phyloP scores from a whole-genome alignment of 2,329 filamentous ascomycete genomes.

The Lachnellula cervina region DNA sequence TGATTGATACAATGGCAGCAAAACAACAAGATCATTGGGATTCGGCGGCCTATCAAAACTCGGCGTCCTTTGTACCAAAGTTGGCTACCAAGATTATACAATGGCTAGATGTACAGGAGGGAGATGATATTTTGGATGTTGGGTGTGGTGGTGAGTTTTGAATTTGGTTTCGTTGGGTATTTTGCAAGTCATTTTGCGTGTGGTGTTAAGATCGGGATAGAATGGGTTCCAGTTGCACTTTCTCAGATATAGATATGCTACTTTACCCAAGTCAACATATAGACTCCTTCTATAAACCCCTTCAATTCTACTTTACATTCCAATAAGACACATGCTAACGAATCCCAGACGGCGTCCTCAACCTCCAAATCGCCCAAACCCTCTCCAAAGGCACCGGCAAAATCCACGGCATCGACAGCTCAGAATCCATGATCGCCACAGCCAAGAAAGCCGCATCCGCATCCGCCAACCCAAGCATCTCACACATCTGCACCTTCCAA shows the following conservation, averaged over 20 bases:
- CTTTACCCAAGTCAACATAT: not conserved
- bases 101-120: conserved; percentile 54
- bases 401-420: conserved; percentile 56
- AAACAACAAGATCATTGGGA: conserved; percentile 36
- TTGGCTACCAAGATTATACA: conserved; percentile 52
- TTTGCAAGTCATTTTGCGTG: not conserved
- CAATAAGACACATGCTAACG: not conserved
- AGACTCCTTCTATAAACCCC: too few species aligned
- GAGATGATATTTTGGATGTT: conserved; percentile 56
- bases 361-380: conserved; percentile 46
- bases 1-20: conserved; percentile 9
- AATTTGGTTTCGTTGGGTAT: not conserved
- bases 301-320: not conserved
- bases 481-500: conserved; percentile 24
- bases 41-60: conserved; percentile 49
- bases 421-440: conserved; percentile 52
- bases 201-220: not conserved
- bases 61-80: conserved; percentile 60
- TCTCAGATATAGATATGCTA: not conserved
- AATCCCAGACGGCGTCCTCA: conserved; percentile 52
- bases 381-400: conserved; percentile 42
- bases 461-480: not conserved
- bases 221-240: not conserved
- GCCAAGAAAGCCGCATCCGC: conserved; percentile 37
- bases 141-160: conserved; percentile 55